Percentiles rank a stretch among this genome's conserved stretches.
These are phyloP conservation scores for Albizia julibrissin DNA, from an alignment of 306 rosid species.

Conservation along the genomic window DNA sequence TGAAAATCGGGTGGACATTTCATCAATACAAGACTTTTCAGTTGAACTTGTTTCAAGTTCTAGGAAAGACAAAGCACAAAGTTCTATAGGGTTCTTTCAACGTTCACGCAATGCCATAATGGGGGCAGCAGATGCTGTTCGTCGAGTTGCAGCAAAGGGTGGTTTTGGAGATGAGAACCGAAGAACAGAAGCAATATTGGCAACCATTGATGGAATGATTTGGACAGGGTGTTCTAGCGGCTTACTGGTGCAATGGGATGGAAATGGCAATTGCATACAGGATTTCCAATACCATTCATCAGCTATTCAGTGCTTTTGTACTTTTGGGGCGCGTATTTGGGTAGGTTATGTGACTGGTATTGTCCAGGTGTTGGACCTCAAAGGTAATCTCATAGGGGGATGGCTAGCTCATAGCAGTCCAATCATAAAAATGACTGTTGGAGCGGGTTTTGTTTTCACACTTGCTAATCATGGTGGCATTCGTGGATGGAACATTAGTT, in stretches of 20 bases:
- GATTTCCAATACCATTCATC: conserved; percentile 69
- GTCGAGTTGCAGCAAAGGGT: conserved; percentile 91
- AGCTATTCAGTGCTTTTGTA: conserved; percentile 83
- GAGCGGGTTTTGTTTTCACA: conserved; percentile 76
- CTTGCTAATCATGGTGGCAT: conserved; percentile 93
- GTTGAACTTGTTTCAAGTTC: conserved; percentile 61
- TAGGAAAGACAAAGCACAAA: conserved; percentile 73
- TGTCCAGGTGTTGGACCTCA: conserved; percentile 79
- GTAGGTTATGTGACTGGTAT: conserved; percentile 83
- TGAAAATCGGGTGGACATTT: conserved; percentile 77
- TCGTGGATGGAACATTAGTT: conserved; percentile 88
- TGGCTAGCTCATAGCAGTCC: conserved; percentile 92
- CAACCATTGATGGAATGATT: conserved; percentile 78
- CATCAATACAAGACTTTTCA: conserved; percentile 64
- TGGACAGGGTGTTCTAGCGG: conserved; percentile 95
- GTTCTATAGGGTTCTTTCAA: conserved; percentile 88
- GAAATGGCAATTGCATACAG: conserved; percentile 81
- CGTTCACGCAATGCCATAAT: conserved; percentile 93
- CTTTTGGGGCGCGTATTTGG: conserved; percentile 82
- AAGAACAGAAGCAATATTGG: conserved; percentile 77
- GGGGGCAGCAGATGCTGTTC: conserved; percentile 98
- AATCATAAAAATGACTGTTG: conserved; percentile 66
- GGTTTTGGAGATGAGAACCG: conserved; percentile 87
- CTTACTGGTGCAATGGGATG: conserved; percentile 90
- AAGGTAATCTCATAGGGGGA: conserved; percentile 74